A percentile compares a stretch with the other conserved stretches of the same genome.
Conservation (phyloP, 1,139 yeast species). For the Zygosaccharomyces sapae region DNA sequence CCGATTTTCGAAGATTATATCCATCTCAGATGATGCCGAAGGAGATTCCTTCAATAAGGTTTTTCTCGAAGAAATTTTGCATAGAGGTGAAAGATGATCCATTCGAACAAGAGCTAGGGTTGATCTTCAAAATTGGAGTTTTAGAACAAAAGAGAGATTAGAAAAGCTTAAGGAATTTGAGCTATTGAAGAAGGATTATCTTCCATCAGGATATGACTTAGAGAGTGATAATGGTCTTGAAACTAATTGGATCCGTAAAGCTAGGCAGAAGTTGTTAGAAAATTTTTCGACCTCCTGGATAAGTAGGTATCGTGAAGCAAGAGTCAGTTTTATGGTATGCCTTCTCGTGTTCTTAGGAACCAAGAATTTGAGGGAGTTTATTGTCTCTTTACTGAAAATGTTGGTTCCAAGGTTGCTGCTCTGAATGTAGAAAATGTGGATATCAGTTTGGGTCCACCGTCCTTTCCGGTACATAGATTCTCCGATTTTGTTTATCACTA, state of each 20-base stretch:
- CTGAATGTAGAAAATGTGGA: slow-evolving; percentile 46
- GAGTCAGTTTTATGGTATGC: slow-evolving; percentile 38
- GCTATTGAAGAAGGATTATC: slow-evolving; percentile 16
- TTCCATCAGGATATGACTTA: neutral
- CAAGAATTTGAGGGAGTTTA: slow-evolving; percentile 21
- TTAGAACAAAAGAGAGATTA: slow-evolving; percentile 61
- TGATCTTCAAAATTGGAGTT: slow-evolving; percentile 67
- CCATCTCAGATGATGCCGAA: slow-evolving; percentile 46
- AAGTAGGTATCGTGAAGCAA: slow-evolving; percentile 47
- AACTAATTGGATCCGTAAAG: slow-evolving; percentile 7
- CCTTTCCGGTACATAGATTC: slow-evolving; percentile 47
- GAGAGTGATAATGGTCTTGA: neutral
- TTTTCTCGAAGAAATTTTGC: slow-evolving; percentile 46
- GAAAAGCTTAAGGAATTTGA: slow-evolving; percentile 57
- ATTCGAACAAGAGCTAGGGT: slow-evolving; percentile 71
- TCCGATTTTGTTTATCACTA: slow-evolving; percentile 57
- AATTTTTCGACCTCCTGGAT: slow-evolving; percentile 57
- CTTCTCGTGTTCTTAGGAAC: slow-evolving; percentile 20
- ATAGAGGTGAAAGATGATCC: slow-evolving; percentile 57
- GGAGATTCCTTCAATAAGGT: slow-evolving; percentile 49
- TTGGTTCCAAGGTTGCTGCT: slow-evolving; percentile 29
- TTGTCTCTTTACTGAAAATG: slow-evolving; percentile 21
- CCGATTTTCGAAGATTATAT: slow-evolving; percentile 39
- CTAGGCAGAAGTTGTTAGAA: slow-evolving; percentile 31
- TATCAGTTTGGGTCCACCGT: slow-evolving; percentile 49